These are phyloP conservation scores for Vanrija sp. DNA, from an alignment of 1,284 basidiomycete species.

Conservation along the genomic window DNA sequence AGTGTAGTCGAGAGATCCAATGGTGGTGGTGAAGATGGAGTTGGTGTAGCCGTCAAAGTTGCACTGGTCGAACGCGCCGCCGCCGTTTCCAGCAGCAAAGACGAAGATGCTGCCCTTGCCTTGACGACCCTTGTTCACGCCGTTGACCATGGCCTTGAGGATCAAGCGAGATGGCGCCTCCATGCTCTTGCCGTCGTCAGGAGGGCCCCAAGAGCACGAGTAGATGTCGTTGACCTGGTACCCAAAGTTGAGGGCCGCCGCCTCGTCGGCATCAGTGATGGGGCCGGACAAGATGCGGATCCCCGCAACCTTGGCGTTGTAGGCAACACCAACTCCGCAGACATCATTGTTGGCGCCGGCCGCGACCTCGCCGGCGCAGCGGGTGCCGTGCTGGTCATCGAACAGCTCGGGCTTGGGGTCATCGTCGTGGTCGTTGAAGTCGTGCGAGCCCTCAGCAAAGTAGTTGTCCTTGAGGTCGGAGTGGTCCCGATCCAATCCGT, in stretches of 20 bases:
- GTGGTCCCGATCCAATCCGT: slow-evolving; percentile 88
- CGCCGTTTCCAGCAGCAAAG: slow-evolving; percentile 97
- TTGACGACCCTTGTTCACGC: slow-evolving; percentile 81
- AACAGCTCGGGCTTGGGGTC: slow-evolving; percentile 81
- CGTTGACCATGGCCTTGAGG: slow-evolving; percentile 90
- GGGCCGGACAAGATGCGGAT: slow-evolving; percentile 92
- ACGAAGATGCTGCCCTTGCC: slow-evolving; percentile 94
- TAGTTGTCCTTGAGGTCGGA: slow-evolving; percentile 82
- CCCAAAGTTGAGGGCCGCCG: slow-evolving; percentile 84
- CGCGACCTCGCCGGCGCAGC: slow-evolving; percentile 97
- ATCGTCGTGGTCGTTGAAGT: slow-evolving; percentile 90
- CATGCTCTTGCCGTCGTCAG: slow-evolving; percentile 93
- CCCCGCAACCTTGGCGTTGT: slow-evolving; percentile 85
- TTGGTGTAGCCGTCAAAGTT: slow-evolving; percentile 99
- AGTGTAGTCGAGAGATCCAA: slow-evolving; percentile 87
- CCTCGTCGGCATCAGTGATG: slow-evolving; percentile 98
- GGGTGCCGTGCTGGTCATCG: slow-evolving; percentile 96
- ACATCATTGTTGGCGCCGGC: slow-evolving; percentile 84
- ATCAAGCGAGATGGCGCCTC: slow-evolving; percentile 91
- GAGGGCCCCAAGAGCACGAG: slow-evolving; percentile 97
- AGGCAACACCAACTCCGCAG: slow-evolving; percentile 93
- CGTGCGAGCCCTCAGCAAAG: slow-evolving; percentile 87
- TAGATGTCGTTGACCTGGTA: slow-evolving; percentile 91
- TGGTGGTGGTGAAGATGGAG: slow-evolving; percentile 92
- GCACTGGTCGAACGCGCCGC: slow-evolving; percentile 87